phyloP scores from a whole-genome alignment of 495 filamentous ascomycete species.

The Trichocladium antarcticum region DNA sequence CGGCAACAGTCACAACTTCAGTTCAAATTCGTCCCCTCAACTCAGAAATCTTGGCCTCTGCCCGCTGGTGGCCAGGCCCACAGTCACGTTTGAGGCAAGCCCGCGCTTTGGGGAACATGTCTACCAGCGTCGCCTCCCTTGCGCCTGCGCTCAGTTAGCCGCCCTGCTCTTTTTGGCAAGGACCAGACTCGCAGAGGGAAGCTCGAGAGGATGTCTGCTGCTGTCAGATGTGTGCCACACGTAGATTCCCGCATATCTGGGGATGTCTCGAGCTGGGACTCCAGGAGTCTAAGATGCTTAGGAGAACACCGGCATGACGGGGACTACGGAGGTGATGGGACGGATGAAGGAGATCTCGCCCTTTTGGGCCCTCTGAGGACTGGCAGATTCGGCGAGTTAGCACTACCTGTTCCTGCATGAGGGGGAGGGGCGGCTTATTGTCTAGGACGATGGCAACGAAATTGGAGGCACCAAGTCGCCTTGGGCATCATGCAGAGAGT shows the following conservation, averaged over 20 bases:
- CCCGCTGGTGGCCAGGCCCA: conserved; percentile 47
- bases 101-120: conserved; percentile 37
- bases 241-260: conserved; percentile 49
- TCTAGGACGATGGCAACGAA: conserved; percentile 11
- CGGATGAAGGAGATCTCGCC: conserved; percentile 71
- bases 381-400: too few relatives aligned
- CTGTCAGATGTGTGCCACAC: conserved; percentile 59
- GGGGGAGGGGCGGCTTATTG: conserved; percentile 9
- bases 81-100: conserved; percentile 51
- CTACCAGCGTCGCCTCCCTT: conserved; percentile 11
- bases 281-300: conserved; percentile 61
- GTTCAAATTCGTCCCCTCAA: conserved; percentile 30
- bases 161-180: conserved; percentile 46
- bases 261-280: conserved; percentile 55
- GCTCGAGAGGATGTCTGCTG: conserved; percentile 70
- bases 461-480: conserved; percentile 25
- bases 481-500: conserved; percentile 74
- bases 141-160: conserved; percentile 31
- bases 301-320: conserved; percentile 52
- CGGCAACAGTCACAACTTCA: too few relatives aligned
- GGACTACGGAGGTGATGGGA: conserved; percentile 57
- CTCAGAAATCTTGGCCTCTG: conserved; percentile 48
- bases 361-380: conserved; percentile 30
- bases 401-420: too few relatives aligned
- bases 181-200: conserved; percentile 59